Evolutionary conservation across 2,329 filamentous ascomycete species (phyloP).

Genomic region (Arthrobotrys sphaeroides): DNA sequence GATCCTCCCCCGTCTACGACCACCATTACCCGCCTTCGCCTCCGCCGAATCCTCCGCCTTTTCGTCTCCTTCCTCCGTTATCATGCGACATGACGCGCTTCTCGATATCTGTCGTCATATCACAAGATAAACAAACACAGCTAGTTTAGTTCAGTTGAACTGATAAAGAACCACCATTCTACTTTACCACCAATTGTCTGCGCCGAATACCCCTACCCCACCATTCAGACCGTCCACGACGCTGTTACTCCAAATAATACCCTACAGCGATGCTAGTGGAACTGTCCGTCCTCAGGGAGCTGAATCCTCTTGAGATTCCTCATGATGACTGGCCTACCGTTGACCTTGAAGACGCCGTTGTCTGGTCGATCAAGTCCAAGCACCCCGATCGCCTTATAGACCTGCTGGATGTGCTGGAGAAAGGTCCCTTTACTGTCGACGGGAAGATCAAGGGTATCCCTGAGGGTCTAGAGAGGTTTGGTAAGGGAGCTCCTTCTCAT

Average conservation of each 20-base stretch:
- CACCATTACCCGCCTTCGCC: neutral
- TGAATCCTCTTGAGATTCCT: slow-evolving; percentile 33
- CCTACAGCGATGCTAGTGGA: slow-evolving; percentile 28
- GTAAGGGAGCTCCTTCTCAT: no score
- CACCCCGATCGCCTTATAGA: slow-evolving; percentile 52
- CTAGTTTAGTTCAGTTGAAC: neutral
- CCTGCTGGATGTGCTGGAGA: slow-evolving; percentile 56
- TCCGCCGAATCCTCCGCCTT: slow-evolving; percentile 1
- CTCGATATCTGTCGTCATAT: slow-evolving; percentile 13
- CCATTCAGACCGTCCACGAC: neutral
- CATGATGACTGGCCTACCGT: slow-evolving; percentile 39
- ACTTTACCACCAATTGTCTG: neutral
- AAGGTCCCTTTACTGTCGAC: slow-evolving; percentile 55
- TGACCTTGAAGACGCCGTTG: slow-evolving; percentile 45
- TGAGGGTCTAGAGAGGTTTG: slow-evolving; percentile 33
- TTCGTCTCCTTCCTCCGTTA: slow-evolving; percentile 1
- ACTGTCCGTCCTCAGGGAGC: slow-evolving; percentile 33
- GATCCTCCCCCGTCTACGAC: neutral
- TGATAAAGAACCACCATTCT: neutral
- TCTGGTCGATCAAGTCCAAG: slow-evolving; percentile 39
- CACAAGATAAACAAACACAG: slow-evolving; percentile 35
- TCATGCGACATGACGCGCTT: slow-evolving; percentile 52
- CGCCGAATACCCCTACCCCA: neutral
- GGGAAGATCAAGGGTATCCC: slow-evolving; percentile 49
- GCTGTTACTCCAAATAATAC: neutral